A percentile compares a stretch with the other conserved stretches of the same genome.
Conservation (phyloP, 1,139 yeast species). For the Komagataea norvegica region DNA sequence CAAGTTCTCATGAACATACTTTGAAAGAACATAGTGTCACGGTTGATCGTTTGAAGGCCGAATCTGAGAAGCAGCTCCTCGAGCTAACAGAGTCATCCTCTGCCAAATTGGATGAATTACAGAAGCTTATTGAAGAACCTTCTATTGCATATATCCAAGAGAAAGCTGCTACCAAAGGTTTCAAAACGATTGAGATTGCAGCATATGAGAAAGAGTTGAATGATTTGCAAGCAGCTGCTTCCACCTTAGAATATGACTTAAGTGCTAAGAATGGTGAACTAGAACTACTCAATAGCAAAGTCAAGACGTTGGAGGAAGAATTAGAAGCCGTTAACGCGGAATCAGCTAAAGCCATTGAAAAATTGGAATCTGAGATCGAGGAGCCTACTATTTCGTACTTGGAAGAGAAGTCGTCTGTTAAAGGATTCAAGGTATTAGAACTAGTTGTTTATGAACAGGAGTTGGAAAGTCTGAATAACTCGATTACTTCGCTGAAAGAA, state of each 20-base stretch:
- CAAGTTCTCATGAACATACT: slow-evolving; percentile 6
- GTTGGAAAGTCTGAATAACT: slow-evolving; percentile 7
- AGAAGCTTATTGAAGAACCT: slow-evolving; percentile 16
- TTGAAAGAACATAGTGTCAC: slow-evolving; percentile 4
- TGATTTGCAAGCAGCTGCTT: slow-evolving; percentile 1
- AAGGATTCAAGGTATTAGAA: slow-evolving; percentile 9
- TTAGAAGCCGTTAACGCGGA: not conserved
- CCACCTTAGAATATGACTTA: slow-evolving; percentile 10
- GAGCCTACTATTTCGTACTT: slow-evolving; percentile 11
- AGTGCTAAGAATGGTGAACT: slow-evolving; percentile 5
- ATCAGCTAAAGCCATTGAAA: slow-evolving; percentile 1
- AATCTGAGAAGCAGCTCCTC: slow-evolving; percentile 3
- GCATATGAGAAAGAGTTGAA: slow-evolving; percentile 14
- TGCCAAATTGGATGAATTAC: slow-evolving; percentile 7
- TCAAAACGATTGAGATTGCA: slow-evolving; percentile 7
- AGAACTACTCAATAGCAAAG: slow-evolving; percentile 3
- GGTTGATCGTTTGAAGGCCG: slow-evolving; percentile 2
- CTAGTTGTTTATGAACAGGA: slow-evolving; percentile 5
- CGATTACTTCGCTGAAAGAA: slow-evolving; percentile 6
- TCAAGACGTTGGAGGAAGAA: slow-evolving; percentile 3
- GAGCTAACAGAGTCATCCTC: slow-evolving; percentile 3
- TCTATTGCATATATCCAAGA: slow-evolving; percentile 24
- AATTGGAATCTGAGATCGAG: slow-evolving; percentile 6
- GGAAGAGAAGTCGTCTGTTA: slow-evolving; percentile 8
- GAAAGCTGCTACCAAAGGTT: slow-evolving; percentile 27